Conservation (phyloP, 23 red algal species). For the Gracilaria domingensis region DNA sequence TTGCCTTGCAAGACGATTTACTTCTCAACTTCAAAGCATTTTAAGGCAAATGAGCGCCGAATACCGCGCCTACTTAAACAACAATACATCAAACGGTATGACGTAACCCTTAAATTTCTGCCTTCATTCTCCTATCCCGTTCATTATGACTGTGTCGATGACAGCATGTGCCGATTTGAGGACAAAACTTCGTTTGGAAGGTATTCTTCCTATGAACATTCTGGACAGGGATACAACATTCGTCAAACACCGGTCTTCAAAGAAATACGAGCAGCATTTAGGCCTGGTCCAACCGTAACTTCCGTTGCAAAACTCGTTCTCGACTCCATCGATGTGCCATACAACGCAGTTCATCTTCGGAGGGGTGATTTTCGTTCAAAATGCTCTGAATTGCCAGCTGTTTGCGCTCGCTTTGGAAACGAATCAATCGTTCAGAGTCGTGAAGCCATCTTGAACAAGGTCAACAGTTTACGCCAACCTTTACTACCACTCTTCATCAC, state of each 20-base stretch:
- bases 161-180: slow-evolving; percentile 42
- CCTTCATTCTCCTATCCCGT: slow-evolving; percentile 4
- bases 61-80: slow-evolving; percentile 38
- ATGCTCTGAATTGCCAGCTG: slow-evolving; percentile 31
- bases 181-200: slow-evolving; percentile 40
- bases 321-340: neutral
- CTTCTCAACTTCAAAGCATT: slow-evolving; percentile 42
- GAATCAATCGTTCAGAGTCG: slow-evolving; percentile 42
- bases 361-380: slow-evolving; percentile 56
- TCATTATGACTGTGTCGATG: slow-evolving; percentile 22
- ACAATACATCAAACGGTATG: slow-evolving; percentile 28
- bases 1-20: slow-evolving; percentile 45
- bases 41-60: slow-evolving; percentile 40
- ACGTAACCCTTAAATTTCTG: slow-evolving; percentile 28
- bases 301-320: slow-evolving; percentile 18
- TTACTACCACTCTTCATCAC: slow-evolving; percentile 60
- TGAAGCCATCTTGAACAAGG: slow-evolving; percentile 32
- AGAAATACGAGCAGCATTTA: slow-evolving; percentile 40
- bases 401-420: slow-evolving; percentile 48
- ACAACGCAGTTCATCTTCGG: slow-evolving; percentile 70
- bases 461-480: slow-evolving; percentile 12
- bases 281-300: slow-evolving; percentile 20
- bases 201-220: slow-evolving; percentile 28
- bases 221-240: slow-evolving; percentile 60
- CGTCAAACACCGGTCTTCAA: slow-evolving; percentile 2